These are phyloP conservation scores for Bassia scoparia DNA, from an alignment of 148 eudicot genomes.

Conservation along the genomic window DNA sequence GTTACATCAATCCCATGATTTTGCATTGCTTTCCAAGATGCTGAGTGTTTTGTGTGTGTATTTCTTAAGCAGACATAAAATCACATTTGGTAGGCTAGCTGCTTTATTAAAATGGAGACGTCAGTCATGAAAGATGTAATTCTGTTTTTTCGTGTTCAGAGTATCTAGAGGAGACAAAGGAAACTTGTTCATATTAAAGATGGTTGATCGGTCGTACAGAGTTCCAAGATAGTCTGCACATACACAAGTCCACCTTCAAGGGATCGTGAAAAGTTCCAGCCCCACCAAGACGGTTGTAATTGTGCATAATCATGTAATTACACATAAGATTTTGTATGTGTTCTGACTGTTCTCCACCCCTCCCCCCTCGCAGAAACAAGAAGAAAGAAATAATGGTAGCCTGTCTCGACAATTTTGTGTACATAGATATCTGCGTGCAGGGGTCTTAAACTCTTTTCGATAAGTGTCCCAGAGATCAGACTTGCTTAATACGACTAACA, in stretches of 20 bases:
- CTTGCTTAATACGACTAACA: too few species aligned
- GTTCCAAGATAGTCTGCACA: conserved; percentile 37
- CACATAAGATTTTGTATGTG: too few species aligned
- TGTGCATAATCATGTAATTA: neutral
- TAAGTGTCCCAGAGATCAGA: too few species aligned
- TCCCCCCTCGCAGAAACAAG: too few species aligned
- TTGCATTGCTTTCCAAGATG: too few species aligned
- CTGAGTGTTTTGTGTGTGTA: too few species aligned
- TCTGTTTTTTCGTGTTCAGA: conserved; percentile 32
- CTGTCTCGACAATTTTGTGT: too few species aligned
- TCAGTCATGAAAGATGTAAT: neutral
- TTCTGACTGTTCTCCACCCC: too few species aligned
- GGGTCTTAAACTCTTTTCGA: too few species aligned
- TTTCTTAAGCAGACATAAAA: neutral
- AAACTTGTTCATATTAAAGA: conserved; percentile 78
- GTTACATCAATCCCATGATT: neutral
- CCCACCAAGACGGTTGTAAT: neutral
- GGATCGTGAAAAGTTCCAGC: neutral
- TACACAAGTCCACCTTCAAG: neutral
- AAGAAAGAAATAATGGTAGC: too few species aligned
- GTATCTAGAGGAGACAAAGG: conserved; percentile 94
- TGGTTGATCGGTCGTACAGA: conserved; percentile 71
- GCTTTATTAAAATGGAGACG: neutral
- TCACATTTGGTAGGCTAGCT: neutral
- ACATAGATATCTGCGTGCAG: too few species aligned